Evolutionary conservation across 768 basidiomycete genomes (phyloP).

Genomic region (Amylocystis lapponica): DNA sequence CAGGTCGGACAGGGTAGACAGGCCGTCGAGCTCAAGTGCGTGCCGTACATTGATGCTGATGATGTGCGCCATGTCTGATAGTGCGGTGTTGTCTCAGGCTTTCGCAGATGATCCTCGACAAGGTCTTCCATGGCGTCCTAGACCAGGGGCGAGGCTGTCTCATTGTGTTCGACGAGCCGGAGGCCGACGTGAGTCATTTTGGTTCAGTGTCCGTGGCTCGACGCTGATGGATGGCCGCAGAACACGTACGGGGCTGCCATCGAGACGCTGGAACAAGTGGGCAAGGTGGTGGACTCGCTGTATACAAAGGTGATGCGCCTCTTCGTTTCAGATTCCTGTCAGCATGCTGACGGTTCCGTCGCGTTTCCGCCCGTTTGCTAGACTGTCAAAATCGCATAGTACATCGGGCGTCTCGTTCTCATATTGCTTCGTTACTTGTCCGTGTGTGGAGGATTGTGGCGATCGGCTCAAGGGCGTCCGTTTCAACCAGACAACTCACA

Average conservation of each 20-base stretch:
- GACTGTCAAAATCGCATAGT: conserved; percentile 44
- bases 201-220: conserved; percentile 1
- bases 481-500: too few species aligned
- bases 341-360: neutral
- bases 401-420: too few species aligned
- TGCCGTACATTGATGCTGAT: conserved; percentile 4
- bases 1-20: conserved; percentile 83
- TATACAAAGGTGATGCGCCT: conserved; percentile 65
- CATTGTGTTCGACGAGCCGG: conserved; percentile 83
- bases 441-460: too few species aligned
- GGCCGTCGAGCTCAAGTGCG: conserved; percentile 88
- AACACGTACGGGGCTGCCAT: conserved; percentile 86
- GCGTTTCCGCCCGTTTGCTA: conserved; percentile 8
- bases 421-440: too few species aligned
- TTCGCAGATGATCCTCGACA: conserved; percentile 98
- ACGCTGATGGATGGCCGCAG: conserved; percentile 31
- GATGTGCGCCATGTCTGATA: neutral
- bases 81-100: conserved; percentile 45
- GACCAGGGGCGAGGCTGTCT: conserved; percentile 93
- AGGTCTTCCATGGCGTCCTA: conserved; percentile 90
- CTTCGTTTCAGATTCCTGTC: neutral
- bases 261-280: conserved; percentile 82
- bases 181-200: conserved; percentile 64
- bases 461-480: too few species aligned
- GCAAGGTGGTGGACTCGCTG: conserved; percentile 89